These are phyloP conservation scores for Guillardia theta DNA, from an alignment of 78 protist species.

Conservation along the genomic window DNA sequence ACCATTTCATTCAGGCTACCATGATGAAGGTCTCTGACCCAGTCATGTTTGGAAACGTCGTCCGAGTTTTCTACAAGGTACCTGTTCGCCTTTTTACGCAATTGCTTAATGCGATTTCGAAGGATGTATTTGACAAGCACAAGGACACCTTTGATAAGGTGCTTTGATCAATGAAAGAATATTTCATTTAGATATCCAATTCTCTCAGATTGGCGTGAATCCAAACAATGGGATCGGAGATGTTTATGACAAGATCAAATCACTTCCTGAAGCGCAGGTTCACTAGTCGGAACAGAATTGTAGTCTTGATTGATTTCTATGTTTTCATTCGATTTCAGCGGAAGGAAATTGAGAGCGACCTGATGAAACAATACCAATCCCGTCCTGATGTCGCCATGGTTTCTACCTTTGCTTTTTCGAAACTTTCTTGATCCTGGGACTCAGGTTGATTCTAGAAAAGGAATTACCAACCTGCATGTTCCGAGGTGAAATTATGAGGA, in stretches of 20 bases:
- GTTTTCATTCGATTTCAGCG: too few species aligned
- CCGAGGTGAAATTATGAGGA: too few species aligned
- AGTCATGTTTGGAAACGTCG: slow-evolving; percentile 45
- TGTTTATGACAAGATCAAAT: background rate
- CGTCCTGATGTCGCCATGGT: slow-evolving; percentile 16
- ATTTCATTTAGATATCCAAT: too few species aligned
- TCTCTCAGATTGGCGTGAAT: background rate
- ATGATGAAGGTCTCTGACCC: slow-evolving; percentile 54
- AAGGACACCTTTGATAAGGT: background rate
- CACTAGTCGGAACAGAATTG: too few species aligned
- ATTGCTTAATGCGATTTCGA: background rate
- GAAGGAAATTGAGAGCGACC: background rate
- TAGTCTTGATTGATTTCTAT: too few species aligned
- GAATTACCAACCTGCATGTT: slow-evolving; percentile 59
- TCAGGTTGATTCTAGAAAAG: too few species aligned
- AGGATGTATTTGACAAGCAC: background rate
- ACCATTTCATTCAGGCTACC: too few species aligned
- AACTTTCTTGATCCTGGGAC: too few species aligned
- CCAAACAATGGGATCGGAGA: slow-evolving; percentile 42
- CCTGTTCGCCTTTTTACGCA: background rate
- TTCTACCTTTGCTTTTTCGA: too few species aligned
- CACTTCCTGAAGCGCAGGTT: background rate
- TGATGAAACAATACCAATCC: background rate
- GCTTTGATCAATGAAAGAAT: background rate
- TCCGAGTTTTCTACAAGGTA: slow-evolving; percentile 27